phyloP scores from a whole-genome alignment of 805 yeast species.

The Wickerhamomyces sydowiorum region DNA sequence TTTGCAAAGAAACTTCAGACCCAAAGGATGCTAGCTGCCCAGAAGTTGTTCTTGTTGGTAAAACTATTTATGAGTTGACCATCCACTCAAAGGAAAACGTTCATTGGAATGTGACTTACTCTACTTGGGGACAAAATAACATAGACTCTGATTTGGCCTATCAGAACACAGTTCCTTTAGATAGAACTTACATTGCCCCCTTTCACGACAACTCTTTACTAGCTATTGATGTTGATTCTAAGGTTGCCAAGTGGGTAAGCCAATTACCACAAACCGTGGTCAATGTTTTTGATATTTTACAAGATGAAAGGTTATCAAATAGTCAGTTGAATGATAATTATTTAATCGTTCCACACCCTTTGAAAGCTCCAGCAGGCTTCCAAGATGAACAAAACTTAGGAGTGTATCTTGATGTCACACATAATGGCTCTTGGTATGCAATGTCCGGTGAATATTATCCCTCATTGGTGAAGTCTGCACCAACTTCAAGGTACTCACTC shows the following conservation, averaged over 20 bases:
- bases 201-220: slow-evolving; percentile 74
- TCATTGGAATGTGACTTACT: slow-evolving; percentile 80
- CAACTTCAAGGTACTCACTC: slow-evolving; percentile 52
- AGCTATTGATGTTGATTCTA: slow-evolving; percentile 66
- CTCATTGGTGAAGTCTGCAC: slow-evolving; percentile 75
- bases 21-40: slow-evolving; percentile 16
- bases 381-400: slow-evolving; percentile 28
- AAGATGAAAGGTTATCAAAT: slow-evolving; percentile 17
- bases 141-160: slow-evolving; percentile 49
- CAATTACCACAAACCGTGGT: slow-evolving; percentile 67
- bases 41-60: slow-evolving; percentile 54
- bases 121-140: slow-evolving; percentile 90
- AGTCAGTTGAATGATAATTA: slow-evolving; percentile 22
- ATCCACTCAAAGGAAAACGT: slow-evolving; percentile 71
- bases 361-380: slow-evolving; percentile 27
- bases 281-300: slow-evolving; percentile 70
- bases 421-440: slow-evolving; percentile 75
- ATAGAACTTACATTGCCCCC: slow-evolving; percentile 76
- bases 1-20: slow-evolving; percentile 2
- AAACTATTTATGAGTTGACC: slow-evolving; percentile 62
- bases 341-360: slow-evolving; percentile 66
- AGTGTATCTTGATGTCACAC: slow-evolving; percentile 63
- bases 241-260: slow-evolving; percentile 75
- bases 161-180: slow-evolving; percentile 54
- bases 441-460: slow-evolving; percentile 76